phyloP scores from a whole-genome alignment of 768 basidiomycete genomes.

The Amanita rubescens region DNA sequence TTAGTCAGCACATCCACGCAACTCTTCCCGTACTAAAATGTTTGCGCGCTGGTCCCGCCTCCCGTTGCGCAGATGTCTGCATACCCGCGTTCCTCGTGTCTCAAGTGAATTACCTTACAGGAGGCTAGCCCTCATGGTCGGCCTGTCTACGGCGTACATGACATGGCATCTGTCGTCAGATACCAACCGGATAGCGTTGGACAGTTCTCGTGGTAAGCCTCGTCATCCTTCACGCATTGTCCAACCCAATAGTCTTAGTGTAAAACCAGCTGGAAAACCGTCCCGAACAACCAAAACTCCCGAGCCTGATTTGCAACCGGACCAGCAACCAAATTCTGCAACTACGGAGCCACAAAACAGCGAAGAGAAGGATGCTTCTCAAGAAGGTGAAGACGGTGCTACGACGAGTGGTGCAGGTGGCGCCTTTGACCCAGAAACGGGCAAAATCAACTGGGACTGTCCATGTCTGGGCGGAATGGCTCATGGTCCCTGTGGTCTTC shows the following conservation, averaged over 20 bases:
- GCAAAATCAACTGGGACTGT: conserved; percentile 99
- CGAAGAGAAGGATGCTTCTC: neutral
- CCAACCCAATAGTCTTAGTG: conserved; percentile 4
- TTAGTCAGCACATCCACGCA: conserved; percentile 1
- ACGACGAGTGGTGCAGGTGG: conserved; percentile 23
- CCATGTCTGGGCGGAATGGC: conserved; percentile 99
- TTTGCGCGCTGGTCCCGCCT: conserved; percentile 47
- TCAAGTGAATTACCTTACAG: conserved; percentile 14
- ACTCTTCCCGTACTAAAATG: conserved; percentile 26
- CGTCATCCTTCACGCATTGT: neutral
- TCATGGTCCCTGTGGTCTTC: conserved; percentile 86
- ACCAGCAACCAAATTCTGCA: neutral
- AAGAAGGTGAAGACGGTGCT: conserved; percentile 12
- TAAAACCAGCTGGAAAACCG: neutral
- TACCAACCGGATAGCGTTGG: conserved; percentile 38
- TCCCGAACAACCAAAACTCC: neutral
- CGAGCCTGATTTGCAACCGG: neutral
- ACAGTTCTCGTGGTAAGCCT: conserved; percentile 28
- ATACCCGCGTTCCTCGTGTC: conserved; percentile 29
- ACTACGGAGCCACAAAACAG: neutral
- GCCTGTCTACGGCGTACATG: conserved; percentile 40
- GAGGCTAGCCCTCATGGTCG: conserved; percentile 29
- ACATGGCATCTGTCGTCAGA: conserved; percentile 40
- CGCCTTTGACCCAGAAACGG: conserved; percentile 93
- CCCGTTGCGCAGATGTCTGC: conserved; percentile 44